Percentiles rank a stretch among this genome's conserved stretches.
Conservation (phyloP, 805 yeast species). For the Zygoascus ofunaensis region DNA sequence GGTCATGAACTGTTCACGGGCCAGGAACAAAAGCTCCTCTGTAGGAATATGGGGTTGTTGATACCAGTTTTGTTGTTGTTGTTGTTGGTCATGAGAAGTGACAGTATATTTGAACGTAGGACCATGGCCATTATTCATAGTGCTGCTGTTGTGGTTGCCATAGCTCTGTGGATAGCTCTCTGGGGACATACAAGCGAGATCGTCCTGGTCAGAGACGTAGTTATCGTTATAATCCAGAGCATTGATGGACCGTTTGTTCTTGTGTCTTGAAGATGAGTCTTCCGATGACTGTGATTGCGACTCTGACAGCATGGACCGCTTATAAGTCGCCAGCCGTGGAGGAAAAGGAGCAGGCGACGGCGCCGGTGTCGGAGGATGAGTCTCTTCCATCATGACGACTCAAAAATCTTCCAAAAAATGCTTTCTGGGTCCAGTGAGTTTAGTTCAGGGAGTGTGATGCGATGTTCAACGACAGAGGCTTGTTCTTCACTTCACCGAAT, state of each 20-base stretch:
- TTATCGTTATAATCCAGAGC: background rate
- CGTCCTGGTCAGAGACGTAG: background rate
- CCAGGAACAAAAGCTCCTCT: background rate
- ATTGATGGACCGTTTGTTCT: background rate
- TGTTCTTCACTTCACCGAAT: too few species aligned
- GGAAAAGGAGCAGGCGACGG: conserved; percentile 10
- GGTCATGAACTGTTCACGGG: conserved; percentile 13
- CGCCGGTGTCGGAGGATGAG: conserved; percentile 10
- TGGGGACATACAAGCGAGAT: background rate
- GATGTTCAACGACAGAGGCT: too few species aligned
- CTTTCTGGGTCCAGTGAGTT: too few species aligned
- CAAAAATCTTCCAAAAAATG: too few species aligned
- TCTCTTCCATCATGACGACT: background rate
- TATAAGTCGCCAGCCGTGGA: background rate
- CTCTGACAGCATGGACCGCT: background rate
- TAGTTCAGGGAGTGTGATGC: too few species aligned
- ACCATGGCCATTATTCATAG: too few species aligned
- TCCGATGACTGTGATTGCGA: background rate
- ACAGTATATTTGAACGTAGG: background rate
- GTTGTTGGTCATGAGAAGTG: too few species aligned
- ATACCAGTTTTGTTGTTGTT: background rate
- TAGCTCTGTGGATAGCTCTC: background rate
- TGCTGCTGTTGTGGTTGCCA: background rate
- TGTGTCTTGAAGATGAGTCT: background rate
- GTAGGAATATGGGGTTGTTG: background rate